These are phyloP conservation scores for Pezizomycotina sp. DNA, from an alignment of 2,329 filamentous ascomycete species.

Conservation along the genomic window DNA sequence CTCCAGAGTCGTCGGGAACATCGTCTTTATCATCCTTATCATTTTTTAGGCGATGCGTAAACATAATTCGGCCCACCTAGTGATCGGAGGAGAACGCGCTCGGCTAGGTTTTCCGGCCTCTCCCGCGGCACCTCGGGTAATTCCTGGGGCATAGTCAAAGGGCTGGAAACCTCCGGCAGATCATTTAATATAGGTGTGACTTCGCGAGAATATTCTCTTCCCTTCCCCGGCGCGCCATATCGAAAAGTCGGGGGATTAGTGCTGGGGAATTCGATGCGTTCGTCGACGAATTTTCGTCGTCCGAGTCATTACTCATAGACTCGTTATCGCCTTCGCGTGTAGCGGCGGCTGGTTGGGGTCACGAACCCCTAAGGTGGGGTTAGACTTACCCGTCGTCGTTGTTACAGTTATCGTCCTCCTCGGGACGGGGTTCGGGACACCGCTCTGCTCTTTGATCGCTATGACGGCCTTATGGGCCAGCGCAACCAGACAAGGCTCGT, in stretches of 20 bases:
- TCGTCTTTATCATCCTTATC: no score
- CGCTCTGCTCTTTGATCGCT: constrained; percentile 10
- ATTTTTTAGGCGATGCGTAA: no score
- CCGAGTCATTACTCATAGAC: constrained; percentile 7
- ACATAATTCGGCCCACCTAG: no score
- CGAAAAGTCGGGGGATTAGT: constrained; percentile 9
- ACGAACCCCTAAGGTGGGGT: constrained; percentile 10
- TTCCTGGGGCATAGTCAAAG: constrained; percentile 2
- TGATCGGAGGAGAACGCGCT: no score
- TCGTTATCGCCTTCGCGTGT: constrained; percentile 16
- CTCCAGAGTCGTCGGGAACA: no score
- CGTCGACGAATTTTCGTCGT: constrained; percentile 4
- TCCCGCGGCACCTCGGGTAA: constrained; percentile 1
- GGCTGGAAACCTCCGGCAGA: not conserved
- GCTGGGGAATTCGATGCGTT: no score
- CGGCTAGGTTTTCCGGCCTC: no score
- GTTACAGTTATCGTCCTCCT: constrained; percentile 13
- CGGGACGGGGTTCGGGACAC: constrained; percentile 8
- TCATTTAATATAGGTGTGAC: not conserved
- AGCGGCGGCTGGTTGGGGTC: constrained; percentile 18
- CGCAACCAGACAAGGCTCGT: constrained; percentile 12
- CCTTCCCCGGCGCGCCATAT: not conserved
- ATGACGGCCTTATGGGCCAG: constrained; percentile 15
- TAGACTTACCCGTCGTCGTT: constrained; percentile 9
- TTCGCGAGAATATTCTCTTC: constrained; percentile 4